Base-by-base conservation (phyloP, 2,329 filamentous ascomycete genomes). In the Epichloe amarillans region DNA sequence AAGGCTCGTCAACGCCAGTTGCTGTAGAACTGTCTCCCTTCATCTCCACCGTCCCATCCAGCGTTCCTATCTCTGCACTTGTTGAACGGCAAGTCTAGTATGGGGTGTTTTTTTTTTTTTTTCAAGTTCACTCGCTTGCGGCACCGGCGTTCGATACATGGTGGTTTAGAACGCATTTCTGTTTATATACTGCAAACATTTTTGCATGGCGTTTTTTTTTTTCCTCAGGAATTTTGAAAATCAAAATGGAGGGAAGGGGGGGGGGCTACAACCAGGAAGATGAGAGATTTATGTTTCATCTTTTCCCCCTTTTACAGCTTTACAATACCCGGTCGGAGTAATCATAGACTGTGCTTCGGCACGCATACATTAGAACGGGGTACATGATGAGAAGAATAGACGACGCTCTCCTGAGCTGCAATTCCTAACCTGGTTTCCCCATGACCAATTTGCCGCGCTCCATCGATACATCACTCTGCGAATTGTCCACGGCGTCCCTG, bases 1-100 rank as follows among this genome's bases (percentile, higher is more conserved):
- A 80, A 82, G 66, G 84, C 87, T 64, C 75, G 79, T 30, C 61
- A 64, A 53, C 59, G 61, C 46, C 56, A 53, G 45, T 38, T 54
- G 41, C 51, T 53, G 52, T 46, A 10, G 6, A 11, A n/a, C 37
- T 33, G n/a, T n/a, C n/a, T 46, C 1, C 17, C 12, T 11, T 5
- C 40, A 23, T 14, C 8, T 45, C 19, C 12, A 19, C 19, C 12
- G 14, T 33, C 7, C 21, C 7, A 17, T 26, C 19, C 11, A 41
- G 2, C 6, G 26, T 30, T 10, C 26, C 26, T 10, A 1, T 12
- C 11, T 42, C 30, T 26, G 12, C 40, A n/a, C 47, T 19, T 39
- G 15, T 8, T 3, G 26, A n/a, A 44, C 30, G 12, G 44, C 12
- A 3, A 7, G 2, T 44, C 14, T 23, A 44, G n/a, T n/a, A 35